These are phyloP conservation scores for Suhomyces kilbournensis DNA, from an alignment of 805 yeast genomes.

Conservation along the genomic window DNA sequence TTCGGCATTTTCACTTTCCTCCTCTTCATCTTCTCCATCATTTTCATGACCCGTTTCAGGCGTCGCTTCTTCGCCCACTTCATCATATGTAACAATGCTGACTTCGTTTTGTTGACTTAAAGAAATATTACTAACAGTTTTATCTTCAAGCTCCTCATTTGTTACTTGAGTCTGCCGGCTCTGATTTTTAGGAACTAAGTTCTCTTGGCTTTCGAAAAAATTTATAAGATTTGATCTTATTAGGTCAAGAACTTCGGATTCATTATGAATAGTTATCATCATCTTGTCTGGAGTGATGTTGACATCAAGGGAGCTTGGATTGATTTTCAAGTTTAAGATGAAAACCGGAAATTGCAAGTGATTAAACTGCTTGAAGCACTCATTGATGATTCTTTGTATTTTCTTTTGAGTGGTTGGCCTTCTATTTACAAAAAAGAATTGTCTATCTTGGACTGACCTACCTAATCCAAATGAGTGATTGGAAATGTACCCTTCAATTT, in stretches of 20 bases:
- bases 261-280: constrained; percentile 65
- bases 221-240: constrained; percentile 49
- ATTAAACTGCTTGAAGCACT: constrained; percentile 69
- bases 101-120: neutral
- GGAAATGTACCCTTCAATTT: constrained; percentile 64
- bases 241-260: constrained; percentile 52
- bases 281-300: constrained; percentile 93
- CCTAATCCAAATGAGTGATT: constrained; percentile 72
- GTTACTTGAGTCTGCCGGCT: neutral
- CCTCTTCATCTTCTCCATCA: constrained; percentile 3
- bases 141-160: neutral
- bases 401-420: constrained; percentile 67
- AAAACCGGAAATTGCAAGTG: constrained; percentile 71
- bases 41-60: neutral
- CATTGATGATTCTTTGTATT: constrained; percentile 61
- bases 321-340: constrained; percentile 56
- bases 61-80: neutral
- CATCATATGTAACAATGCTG: neutral
- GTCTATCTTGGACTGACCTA: constrained; percentile 69
- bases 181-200: constrained; percentile 13
- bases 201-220: constrained; percentile 43
- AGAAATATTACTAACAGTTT: neutral
- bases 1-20: neutral
- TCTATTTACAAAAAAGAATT: constrained; percentile 66
- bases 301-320: constrained; percentile 61